phyloP scores from a whole-genome alignment of 1,284 basidiomycete species.

The Gomphus bonarii region DNA sequence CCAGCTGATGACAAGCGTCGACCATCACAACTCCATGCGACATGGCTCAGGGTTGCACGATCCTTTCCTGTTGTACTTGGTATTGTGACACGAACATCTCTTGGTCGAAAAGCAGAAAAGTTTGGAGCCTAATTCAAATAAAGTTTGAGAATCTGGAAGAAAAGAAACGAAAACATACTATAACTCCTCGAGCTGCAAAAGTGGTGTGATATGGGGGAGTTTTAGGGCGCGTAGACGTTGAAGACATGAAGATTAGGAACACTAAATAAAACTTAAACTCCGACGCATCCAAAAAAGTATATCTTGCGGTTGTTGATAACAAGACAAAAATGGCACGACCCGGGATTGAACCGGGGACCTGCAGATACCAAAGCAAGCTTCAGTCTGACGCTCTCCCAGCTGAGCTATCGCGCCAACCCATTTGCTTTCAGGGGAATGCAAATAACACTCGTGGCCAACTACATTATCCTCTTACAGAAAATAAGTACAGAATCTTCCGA shows the following conservation, averaged over 20 bases:
- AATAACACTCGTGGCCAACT: no score
- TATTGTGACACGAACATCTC: constrained; percentile 58
- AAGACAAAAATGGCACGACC: constrained; percentile 10
- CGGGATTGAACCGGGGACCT: constrained; percentile 13
- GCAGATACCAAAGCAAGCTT: constrained; percentile 9
- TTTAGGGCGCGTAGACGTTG: background rate
- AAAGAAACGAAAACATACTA: constrained; percentile 39
- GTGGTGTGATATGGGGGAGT: constrained; percentile 60
- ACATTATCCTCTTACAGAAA: no score
- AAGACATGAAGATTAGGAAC: background rate
- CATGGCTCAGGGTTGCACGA: constrained; percentile 42
- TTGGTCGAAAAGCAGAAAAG: constrained; percentile 67
- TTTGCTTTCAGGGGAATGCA: background rate
- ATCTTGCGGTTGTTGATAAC: no score
- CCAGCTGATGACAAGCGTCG: constrained; percentile 68
- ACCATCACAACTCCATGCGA: constrained; percentile 75
- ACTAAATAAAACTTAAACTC: background rate
- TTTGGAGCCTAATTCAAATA: constrained; percentile 45
- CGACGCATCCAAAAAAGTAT: background rate
- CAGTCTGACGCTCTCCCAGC: constrained; percentile 13
- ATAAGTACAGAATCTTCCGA: no score
- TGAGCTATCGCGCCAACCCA: constrained; percentile 11
- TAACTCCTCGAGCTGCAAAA: constrained; percentile 55
- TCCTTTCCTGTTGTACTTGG: constrained; percentile 29
- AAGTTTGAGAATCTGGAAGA: constrained; percentile 8